phyloP scores from a whole-genome alignment of 2,329 filamentous ascomycete species.

The Conoideocrella luteorostrata region DNA sequence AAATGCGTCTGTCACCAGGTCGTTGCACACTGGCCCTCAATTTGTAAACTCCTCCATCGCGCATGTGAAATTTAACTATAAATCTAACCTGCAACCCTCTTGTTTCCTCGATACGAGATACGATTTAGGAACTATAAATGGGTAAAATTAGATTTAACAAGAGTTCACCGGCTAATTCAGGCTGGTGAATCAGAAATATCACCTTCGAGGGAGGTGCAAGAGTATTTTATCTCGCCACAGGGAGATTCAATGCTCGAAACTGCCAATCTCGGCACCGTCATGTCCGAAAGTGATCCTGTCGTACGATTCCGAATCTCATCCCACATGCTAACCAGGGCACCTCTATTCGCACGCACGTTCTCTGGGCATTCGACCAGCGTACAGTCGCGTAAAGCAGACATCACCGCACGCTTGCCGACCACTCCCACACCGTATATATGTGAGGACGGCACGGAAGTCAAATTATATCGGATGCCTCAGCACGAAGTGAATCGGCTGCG shows the following conservation, averaged over 20 bases:
- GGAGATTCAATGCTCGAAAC: slow-evolving; percentile 49
- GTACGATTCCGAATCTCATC: slow-evolving; percentile 47
- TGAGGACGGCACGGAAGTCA: slow-evolving; percentile 37
- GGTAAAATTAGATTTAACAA: slow-evolving; percentile 34
- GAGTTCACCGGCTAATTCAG: slow-evolving; percentile 34
- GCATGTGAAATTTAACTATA: no score
- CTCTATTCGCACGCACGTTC: slow-evolving; percentile 46
- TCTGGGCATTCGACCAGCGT: slow-evolving; percentile 22
- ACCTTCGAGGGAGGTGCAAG: slow-evolving; percentile 32
- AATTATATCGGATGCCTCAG: slow-evolving; percentile 48
- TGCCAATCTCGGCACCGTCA: slow-evolving; percentile 32
- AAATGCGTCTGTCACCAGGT: slow-evolving; percentile 35
- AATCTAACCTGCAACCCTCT: neutral
- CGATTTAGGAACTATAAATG: slow-evolving; percentile 42
- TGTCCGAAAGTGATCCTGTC: slow-evolving; percentile 27
- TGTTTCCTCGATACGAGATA: slow-evolving; percentile 40
- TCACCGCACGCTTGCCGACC: slow-evolving; percentile 27
- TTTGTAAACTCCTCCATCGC: no score
- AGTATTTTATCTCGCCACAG: slow-evolving; percentile 35
- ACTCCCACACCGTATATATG: slow-evolving; percentile 30
- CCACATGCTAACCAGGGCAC: slow-evolving; percentile 42
- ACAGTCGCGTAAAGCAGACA: slow-evolving; percentile 29
- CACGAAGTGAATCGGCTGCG: slow-evolving; percentile 35
- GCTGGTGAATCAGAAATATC: slow-evolving; percentile 34
- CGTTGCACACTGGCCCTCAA: slow-evolving; percentile 36